Evolutionary conservation across 805 yeast species (phyloP).

Genomic region (Spathaspora arborariae): DNA sequence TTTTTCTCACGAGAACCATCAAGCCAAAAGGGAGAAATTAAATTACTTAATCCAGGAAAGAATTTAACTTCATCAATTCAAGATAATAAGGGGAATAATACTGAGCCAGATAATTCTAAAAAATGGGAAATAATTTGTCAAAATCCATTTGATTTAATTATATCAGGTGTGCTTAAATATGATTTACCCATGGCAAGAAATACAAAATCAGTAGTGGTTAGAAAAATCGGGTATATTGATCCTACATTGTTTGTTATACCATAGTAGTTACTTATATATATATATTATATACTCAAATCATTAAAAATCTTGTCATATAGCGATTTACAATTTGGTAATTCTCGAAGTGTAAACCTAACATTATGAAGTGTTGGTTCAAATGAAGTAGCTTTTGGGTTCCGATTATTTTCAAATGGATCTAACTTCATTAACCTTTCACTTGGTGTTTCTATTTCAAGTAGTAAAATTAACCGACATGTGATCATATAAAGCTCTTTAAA

Average conservation of each 20-base stretch:
- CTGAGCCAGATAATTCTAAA: constrained; percentile 31
- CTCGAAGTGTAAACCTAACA: constrained; percentile 21
- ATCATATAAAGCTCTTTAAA: constrained; percentile 60
- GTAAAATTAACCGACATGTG: constrained; percentile 47
- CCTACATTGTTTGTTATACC: constrained; percentile 28
- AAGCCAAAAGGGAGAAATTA: constrained; percentile 64
- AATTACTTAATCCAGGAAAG: constrained; percentile 68
- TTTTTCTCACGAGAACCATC: constrained; percentile 61
- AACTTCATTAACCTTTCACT: constrained; percentile 30
- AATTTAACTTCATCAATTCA: constrained; percentile 17
- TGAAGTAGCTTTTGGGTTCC: constrained; percentile 54
- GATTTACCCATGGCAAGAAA: constrained; percentile 57
- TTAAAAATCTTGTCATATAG: constrained; percentile 2
- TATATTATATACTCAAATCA: not conserved
- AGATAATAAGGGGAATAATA: not conserved
- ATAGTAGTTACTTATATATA: not conserved
- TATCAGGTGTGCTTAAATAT: constrained; percentile 79
- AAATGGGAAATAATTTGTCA: constrained; percentile 74
- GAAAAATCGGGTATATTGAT: constrained; percentile 53
- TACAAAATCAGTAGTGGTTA: constrained; percentile 57
- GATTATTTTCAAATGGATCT: constrained; percentile 50
- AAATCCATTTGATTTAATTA: constrained; percentile 80
- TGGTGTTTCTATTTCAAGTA: constrained; percentile 49
- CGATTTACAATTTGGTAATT: constrained; percentile 5
- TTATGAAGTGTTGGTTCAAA: constrained; percentile 52